A percentile compares a stretch with the other conserved stretches of the same genome.
Evolutionary conservation across 179 eudicot species (phyloP).

Genomic region (Drosera spatulata): DNA sequence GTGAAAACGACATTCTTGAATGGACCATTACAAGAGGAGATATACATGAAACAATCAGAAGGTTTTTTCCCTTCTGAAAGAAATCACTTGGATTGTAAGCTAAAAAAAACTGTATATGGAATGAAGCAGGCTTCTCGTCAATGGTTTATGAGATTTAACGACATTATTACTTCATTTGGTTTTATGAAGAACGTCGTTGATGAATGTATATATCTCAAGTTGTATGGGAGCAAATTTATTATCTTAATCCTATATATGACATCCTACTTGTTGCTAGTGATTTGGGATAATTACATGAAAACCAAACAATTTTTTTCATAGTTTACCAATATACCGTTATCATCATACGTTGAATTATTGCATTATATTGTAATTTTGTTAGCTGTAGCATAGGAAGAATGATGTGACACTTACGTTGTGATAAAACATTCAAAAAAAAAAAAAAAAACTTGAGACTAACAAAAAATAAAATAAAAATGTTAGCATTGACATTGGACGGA

Average conservation of each 20-base stretch:
- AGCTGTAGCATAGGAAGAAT: too few relatives aligned
- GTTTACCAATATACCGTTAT: too few relatives aligned
- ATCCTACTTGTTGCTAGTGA: background rate
- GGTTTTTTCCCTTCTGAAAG: background rate
- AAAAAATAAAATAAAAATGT: too few relatives aligned
- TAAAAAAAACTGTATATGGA: conserved; percentile 5
- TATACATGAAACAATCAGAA: background rate
- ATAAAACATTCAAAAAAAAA: too few relatives aligned
- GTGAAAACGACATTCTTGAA: conserved; percentile 4
- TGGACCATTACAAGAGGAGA: background rate
- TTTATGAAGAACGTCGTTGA: conserved; percentile 3
- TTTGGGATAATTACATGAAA: background rate
- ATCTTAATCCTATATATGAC: conserved; percentile 2
- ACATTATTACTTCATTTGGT: background rate
- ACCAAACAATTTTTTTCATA: too few relatives aligned
- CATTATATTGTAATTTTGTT: too few relatives aligned
- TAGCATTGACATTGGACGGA: too few relatives aligned
- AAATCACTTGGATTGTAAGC: background rate
- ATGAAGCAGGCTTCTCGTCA: conserved; percentile 3
- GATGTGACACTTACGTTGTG: too few relatives aligned
- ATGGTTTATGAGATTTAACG: conserved; percentile 3
- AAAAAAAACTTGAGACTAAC: too few relatives aligned
- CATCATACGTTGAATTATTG: too few relatives aligned
- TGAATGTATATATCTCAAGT: conserved; percentile 3
- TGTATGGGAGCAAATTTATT: conserved; percentile 7